These are phyloP conservation scores for Colletotrichum scovillei DNA, from an alignment of 2,329 filamentous ascomycete genomes.

Conservation along the genomic window DNA sequence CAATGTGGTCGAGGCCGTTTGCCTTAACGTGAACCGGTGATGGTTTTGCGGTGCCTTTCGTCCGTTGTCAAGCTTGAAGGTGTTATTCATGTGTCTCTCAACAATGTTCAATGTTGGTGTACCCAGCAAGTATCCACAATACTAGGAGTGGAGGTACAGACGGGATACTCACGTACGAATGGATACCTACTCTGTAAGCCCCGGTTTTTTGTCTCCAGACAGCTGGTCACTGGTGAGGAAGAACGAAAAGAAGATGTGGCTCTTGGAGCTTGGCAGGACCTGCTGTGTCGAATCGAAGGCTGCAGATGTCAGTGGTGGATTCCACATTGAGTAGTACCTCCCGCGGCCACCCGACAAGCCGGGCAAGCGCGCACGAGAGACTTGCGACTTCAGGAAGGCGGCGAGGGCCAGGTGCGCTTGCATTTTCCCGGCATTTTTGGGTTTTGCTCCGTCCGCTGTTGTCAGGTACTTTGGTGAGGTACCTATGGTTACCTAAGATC, in stretches of 20 bases:
- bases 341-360: constrained; percentile 26
- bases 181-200: not conserved
- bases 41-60: constrained; percentile 24
- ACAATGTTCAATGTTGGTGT: constrained; percentile 16
- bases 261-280: constrained; percentile 19
- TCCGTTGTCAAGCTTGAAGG: constrained; percentile 20
- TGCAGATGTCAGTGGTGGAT: constrained; percentile 12
- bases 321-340: constrained; percentile 22
- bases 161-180: no score
- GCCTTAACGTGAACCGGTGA: constrained; percentile 3
- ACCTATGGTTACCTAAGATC: no score
- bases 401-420: not conserved
- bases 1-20: not conserved
- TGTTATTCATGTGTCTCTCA: constrained; percentile 35
- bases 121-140: not conserved
- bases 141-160: no score
- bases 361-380: constrained; percentile 24
- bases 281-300: constrained; percentile 9
- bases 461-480: not conserved
- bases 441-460: not conserved
- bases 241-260: not conserved
- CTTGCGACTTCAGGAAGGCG: constrained; percentile 32
- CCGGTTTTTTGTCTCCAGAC: not conserved
- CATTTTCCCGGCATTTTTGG: not conserved
- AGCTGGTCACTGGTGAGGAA: not conserved